Conservation (phyloP, 495 filamentous ascomycete genomes). For the Sabuloglossum arenarium region DNA sequence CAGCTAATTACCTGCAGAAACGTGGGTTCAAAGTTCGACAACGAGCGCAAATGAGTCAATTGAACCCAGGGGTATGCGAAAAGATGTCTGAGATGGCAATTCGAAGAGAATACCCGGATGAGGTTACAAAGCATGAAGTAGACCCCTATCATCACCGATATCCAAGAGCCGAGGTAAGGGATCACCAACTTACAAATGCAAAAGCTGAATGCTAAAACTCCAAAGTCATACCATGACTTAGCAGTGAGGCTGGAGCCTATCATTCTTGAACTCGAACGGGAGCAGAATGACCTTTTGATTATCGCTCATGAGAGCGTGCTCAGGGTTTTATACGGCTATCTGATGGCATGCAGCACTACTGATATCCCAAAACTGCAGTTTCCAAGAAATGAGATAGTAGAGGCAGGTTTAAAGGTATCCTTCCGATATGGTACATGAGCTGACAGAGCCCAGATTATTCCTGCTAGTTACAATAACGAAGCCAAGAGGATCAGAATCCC, state of each 20-base stretch:
- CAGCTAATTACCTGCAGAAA: slow-evolving; percentile 56
- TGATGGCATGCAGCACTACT: slow-evolving; percentile 95
- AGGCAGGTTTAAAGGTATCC: slow-evolving; percentile 26
- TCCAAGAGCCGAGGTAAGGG: slow-evolving; percentile 69
- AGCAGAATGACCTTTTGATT: slow-evolving; percentile 90
- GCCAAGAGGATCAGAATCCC: slow-evolving; percentile 70
- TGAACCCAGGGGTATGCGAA: slow-evolving; percentile 92
- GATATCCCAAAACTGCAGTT: slow-evolving; percentile 91
- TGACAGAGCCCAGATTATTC: slow-evolving; percentile 47
- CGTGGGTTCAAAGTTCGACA: slow-evolving; percentile 71
- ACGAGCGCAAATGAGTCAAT: slow-evolving; percentile 83
- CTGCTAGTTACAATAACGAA: slow-evolving; percentile 90
- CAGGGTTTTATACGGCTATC: slow-evolving; percentile 87
- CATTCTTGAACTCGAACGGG: slow-evolving; percentile 91
- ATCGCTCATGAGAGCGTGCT: slow-evolving; percentile 96
- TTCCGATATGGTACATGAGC: neutral
- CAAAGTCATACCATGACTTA: slow-evolving; percentile 88
- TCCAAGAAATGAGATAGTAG: slow-evolving; percentile 90
- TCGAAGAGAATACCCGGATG: slow-evolving; percentile 59
- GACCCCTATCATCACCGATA: slow-evolving; percentile 98
- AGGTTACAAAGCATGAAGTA: slow-evolving; percentile 76
- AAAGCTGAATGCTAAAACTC: neutral
- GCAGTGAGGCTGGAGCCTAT: slow-evolving; percentile 96
- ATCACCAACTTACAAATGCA: neutral
- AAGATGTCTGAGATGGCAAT: slow-evolving; percentile 71